A percentile compares a stretch with the other conserved stretches of the same genome.
These are phyloP conservation scores for Mortierella sp. DNA, from an alignment of 371 early-diverging fungal genomes.

Conservation along the genomic window DNA sequence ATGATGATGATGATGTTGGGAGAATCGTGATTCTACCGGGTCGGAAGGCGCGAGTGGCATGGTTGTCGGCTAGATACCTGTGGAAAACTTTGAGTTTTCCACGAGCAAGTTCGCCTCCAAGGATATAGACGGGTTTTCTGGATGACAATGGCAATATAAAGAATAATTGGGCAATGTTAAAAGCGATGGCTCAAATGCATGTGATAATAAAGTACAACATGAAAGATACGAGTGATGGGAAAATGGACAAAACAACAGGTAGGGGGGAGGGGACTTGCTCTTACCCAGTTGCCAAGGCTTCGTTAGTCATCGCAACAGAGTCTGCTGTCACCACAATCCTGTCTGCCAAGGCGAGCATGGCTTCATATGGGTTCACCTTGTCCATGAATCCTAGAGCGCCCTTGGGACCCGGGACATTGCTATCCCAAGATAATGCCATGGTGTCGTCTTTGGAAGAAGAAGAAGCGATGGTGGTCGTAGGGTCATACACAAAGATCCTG, in stretches of 20 bases:
- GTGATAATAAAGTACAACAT: too few species aligned
- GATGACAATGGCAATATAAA: slow-evolving; percentile 1
- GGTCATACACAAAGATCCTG: slow-evolving; percentile 43
- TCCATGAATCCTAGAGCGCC: slow-evolving; percentile 13
- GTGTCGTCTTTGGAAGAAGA: not conserved
- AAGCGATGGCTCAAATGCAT: not conserved
- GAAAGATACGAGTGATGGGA: too few species aligned
- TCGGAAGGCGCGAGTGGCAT: slow-evolving; percentile 42
- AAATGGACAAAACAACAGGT: too few species aligned
- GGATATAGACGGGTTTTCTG: slow-evolving; percentile 49
- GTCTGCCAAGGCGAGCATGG: slow-evolving; percentile 48
- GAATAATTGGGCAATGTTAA: too few species aligned
- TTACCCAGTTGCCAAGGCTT: slow-evolving; percentile 49
- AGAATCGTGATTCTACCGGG: slow-evolving; percentile 37
- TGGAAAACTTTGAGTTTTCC: slow-evolving; percentile 52
- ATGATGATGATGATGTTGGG: not conserved
- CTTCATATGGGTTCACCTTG: slow-evolving; percentile 33
- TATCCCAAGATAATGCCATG: slow-evolving; percentile 3
- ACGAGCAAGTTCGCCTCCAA: slow-evolving; percentile 47
- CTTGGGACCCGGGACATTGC: slow-evolving; percentile 12
- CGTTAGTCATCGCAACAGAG: slow-evolving; percentile 50
- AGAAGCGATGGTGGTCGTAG: not conserved
- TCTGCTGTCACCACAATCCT: slow-evolving; percentile 51
- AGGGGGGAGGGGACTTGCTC: too few species aligned
- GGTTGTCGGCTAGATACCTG: slow-evolving; percentile 25